Percentiles rank a stretch among this genome's conserved stretches.
phyloP scores from a whole-genome alignment of 2,329 filamentous ascomycete species.

The Hawksworthiomyces lignivorus region DNA sequence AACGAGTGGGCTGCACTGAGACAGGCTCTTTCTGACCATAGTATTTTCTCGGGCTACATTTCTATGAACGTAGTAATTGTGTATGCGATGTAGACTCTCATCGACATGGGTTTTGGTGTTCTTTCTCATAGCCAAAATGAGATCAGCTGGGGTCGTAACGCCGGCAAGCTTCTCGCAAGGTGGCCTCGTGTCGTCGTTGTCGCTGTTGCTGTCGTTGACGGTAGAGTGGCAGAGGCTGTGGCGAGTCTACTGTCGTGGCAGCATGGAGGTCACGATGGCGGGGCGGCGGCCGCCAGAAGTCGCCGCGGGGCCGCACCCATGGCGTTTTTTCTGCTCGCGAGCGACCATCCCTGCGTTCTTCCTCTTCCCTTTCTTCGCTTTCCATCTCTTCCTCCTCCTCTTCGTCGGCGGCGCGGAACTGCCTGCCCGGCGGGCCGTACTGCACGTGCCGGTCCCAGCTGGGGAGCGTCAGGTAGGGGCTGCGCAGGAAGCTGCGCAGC shows the following conservation, averaged over 20 bases:
- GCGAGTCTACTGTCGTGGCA: no score
- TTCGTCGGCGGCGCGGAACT: not conserved
- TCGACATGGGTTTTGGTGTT: no score
- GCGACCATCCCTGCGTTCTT: not conserved
- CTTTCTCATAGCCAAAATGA: no score
- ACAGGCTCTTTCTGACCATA: no score
- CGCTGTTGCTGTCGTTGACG: not conserved
- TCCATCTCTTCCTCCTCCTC: not conserved
- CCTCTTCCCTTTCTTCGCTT: not conserved
- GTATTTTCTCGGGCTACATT: no score
- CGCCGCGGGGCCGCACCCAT: not conserved
- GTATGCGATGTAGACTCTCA: no score
- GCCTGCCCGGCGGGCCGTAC: slow-evolving; percentile 36
- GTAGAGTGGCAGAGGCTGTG: no score
- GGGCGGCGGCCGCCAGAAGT: slow-evolving; percentile 5
- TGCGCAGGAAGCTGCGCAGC: slow-evolving; percentile 71
- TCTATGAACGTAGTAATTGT: no score
- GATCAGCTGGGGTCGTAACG: slow-evolving; percentile 11
- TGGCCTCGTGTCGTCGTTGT: not conserved
- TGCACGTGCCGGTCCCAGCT: slow-evolving; percentile 79
- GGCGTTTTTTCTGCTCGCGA: not conserved
- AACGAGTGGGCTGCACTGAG: no score
- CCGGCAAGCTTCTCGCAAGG: slow-evolving; percentile 7
- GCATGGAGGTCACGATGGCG: no score
- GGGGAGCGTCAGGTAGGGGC: slow-evolving; percentile 62